A percentile compares a stretch with the other conserved stretches of the same genome.
These are phyloP conservation scores for Penicillium decumbens DNA, from an alignment of 2,329 filamentous ascomycete species.

Conservation along the genomic window DNA sequence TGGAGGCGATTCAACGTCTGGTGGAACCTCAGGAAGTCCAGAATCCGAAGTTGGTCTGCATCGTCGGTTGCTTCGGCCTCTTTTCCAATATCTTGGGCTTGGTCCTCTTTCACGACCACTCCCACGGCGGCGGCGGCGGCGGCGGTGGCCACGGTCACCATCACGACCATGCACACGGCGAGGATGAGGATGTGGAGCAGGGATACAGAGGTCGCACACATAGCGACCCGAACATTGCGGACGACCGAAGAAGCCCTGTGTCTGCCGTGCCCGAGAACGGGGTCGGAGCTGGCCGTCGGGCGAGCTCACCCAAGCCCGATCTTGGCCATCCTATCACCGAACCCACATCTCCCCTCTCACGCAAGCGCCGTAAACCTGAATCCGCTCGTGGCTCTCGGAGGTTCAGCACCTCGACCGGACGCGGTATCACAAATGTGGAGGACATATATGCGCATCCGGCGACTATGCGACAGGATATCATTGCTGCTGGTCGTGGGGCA, in stretches of 20 bases:
- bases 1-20: slow-evolving; percentile 89
- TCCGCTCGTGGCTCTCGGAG: slow-evolving; percentile 29
- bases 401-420: slow-evolving; percentile 53
- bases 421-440: slow-evolving; percentile 56
- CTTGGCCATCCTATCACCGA: slow-evolving; percentile 28
- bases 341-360: slow-evolving; percentile 27
- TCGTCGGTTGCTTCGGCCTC: slow-evolving; percentile 81
- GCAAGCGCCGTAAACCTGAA: slow-evolving; percentile 29
- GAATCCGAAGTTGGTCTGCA: slow-evolving; percentile 79
- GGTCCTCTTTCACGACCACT: slow-evolving; percentile 87
- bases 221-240: slow-evolving; percentile 40
- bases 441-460: slow-evolving; percentile 80
- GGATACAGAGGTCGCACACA: slow-evolving; percentile 37
- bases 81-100: slow-evolving; percentile 85
- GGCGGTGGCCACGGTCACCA: slow-evolving; percentile 49
- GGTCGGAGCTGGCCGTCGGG: slow-evolving; percentile 49
- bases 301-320: slow-evolving; percentile 23
- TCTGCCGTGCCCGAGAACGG: slow-evolving; percentile 62
- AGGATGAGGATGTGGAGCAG: slow-evolving; percentile 47
- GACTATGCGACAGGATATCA: slow-evolving; percentile 87
- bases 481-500: slow-evolving; percentile 68
- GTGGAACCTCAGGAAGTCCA: slow-evolving; percentile 83
- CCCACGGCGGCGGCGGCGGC: slow-evolving; percentile 59
- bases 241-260: slow-evolving; percentile 56
- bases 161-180: slow-evolving; percentile 49